A percentile compares a stretch with the other conserved stretches of the same genome.
Conservation (phyloP, 305 asterid genomes). For the Fraxinus nigra region DNA sequence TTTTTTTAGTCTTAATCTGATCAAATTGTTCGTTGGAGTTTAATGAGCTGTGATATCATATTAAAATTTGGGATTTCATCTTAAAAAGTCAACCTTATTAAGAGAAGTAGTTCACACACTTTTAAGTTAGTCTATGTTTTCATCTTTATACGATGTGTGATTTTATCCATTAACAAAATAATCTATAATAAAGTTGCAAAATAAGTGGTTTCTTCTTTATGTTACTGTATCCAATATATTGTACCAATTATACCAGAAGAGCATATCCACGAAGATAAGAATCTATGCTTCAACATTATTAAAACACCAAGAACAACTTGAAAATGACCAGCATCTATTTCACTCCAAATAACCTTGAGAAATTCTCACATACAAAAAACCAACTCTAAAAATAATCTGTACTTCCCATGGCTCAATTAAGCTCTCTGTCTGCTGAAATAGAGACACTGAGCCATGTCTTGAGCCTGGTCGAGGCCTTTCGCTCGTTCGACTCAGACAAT, state of each 20-base stretch:
- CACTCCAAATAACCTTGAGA: conserved; percentile 2
- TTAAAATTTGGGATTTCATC: too few species aligned
- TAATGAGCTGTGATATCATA: too few species aligned
- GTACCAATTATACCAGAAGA: conserved; percentile 12
- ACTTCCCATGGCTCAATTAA: conserved; percentile 28
- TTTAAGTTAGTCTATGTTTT: too few species aligned
- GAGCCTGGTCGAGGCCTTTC: conserved; percentile 41
- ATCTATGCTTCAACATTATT: conserved; percentile 27
- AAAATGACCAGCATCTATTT: conserved; percentile 1
- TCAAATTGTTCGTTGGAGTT: too few species aligned
- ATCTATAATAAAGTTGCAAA: neutral
- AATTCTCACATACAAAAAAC: neutral
- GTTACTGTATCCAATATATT: conserved; percentile 1
- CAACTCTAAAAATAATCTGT: neutral
- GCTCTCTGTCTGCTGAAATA: conserved; percentile 24
- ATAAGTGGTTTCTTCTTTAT: neutral
- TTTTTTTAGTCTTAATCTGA: too few species aligned
- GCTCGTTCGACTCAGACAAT: conserved; percentile 40
- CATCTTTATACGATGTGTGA: too few species aligned
- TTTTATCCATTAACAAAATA: too few species aligned
- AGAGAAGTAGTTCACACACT: too few species aligned
- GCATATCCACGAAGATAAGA: conserved; percentile 29
- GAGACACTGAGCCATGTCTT: conserved; percentile 37
- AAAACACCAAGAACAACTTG: neutral
- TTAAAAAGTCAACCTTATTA: too few species aligned